Conservation (phyloP, 352 stramenopile species). For the Albugo laibachii region DNA sequence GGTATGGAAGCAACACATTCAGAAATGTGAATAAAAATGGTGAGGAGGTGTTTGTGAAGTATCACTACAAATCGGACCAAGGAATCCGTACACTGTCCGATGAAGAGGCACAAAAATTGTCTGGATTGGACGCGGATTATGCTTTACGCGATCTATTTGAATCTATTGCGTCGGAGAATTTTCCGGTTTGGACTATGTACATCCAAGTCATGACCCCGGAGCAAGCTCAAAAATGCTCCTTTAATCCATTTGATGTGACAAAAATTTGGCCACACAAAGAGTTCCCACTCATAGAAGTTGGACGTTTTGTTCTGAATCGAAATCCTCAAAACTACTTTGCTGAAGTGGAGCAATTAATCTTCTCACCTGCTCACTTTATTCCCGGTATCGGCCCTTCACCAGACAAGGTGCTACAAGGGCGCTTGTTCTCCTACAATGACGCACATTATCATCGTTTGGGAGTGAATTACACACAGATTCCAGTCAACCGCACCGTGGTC, state of each 20-base stretch:
- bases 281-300: slow-evolving; percentile 77
- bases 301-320: slow-evolving; percentile 75
- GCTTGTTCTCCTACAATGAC: slow-evolving; percentile 81
- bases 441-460: slow-evolving; percentile 77
- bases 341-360: slow-evolving; percentile 86
- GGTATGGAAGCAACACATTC: slow-evolving; percentile 85
- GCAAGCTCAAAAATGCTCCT: slow-evolving; percentile 28
- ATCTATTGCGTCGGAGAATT: slow-evolving; percentile 63
- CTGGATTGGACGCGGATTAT: slow-evolving; percentile 69
- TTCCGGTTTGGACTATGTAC: slow-evolving; percentile 77
- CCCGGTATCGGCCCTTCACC: slow-evolving; percentile 79
- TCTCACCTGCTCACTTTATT: slow-evolving; percentile 81
- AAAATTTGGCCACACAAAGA: slow-evolving; percentile 82
- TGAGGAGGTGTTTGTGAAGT: slow-evolving; percentile 79
- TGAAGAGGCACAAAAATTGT: slow-evolving; percentile 49
- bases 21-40: slow-evolving; percentile 70
- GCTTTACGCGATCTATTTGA: slow-evolving; percentile 83
- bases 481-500: slow-evolving; percentile 73
- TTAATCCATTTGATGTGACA: slow-evolving; percentile 87
- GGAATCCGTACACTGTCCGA: slow-evolving; percentile 77
- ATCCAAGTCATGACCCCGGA: slow-evolving; percentile 81
- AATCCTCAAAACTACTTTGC: slow-evolving; percentile 88
- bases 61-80: slow-evolving; percentile 85
- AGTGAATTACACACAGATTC: slow-evolving; percentile 79
- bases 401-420: slow-evolving; percentile 83